Conservation (phyloP, 257 asterid species). For the Penstemon barbatus region DNA sequence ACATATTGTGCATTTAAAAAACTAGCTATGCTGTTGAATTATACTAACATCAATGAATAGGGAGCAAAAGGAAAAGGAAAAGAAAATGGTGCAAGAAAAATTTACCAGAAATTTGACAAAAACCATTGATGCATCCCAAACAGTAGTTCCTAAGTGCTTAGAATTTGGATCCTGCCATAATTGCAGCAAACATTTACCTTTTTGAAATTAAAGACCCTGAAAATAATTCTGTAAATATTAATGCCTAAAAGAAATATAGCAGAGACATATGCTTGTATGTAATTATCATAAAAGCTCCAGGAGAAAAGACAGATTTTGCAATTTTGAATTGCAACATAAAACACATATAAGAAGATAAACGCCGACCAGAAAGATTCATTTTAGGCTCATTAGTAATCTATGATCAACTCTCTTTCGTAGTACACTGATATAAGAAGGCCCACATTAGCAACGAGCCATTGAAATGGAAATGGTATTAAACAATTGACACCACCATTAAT, state of each 20-base stretch:
- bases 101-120: constrained; percentile 87
- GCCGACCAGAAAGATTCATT: too few relatives aligned
- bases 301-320: background rate
- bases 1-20: background rate
- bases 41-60: background rate
- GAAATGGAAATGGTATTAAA: background rate
- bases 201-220: background rate
- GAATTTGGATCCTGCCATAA: constrained; percentile 91
- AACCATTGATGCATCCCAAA: constrained; percentile 99
- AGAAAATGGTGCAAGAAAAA: background rate
- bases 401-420: too few relatives aligned
- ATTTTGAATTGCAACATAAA: too few relatives aligned
- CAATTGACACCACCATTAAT: background rate
- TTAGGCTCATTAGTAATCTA: too few relatives aligned
- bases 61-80: background rate
- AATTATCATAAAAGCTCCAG: background rate
- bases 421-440: too few relatives aligned
- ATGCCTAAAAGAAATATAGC: background rate
- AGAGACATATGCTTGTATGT: background rate
- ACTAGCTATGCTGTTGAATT: background rate
- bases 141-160: constrained; percentile 94
- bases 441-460: too few relatives aligned
- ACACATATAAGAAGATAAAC: too few relatives aligned
- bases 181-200: constrained; percentile 19
- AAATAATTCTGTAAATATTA: background rate